Evolutionary conservation across 257 asterid species (phyloP).

Genomic region (Solanum pimpinellifolium): DNA sequence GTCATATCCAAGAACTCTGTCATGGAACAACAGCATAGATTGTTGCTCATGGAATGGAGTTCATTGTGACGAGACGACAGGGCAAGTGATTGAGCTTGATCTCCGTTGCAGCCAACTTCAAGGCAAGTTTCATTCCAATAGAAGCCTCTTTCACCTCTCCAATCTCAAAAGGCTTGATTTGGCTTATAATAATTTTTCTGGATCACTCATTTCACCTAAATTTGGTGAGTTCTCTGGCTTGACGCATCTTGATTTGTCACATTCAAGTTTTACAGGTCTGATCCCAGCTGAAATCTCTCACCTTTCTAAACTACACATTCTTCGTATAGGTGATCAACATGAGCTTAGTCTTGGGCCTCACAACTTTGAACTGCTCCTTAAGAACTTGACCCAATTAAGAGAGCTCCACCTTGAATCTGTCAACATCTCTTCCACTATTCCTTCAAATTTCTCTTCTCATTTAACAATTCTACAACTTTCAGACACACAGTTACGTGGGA

Average conservation of each 20-base stretch:
- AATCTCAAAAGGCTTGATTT: too few species aligned
- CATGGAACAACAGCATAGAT: too few species aligned
- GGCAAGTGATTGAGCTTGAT: too few species aligned
- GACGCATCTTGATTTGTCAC: conserved; percentile 9
- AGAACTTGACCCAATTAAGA: conserved; percentile 6
- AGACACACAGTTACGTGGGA: background rate
- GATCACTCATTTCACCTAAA: background rate
- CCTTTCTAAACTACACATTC: background rate
- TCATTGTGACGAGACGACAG: too few species aligned
- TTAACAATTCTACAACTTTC: background rate
- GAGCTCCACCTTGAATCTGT: background rate
- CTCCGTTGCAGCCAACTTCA: too few species aligned
- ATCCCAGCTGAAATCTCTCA: conserved; percentile 1
- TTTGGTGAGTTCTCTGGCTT: background rate
- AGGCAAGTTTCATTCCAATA: too few species aligned
- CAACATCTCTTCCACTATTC: conserved; percentile 1
- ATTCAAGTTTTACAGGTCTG: conserved; percentile 9
- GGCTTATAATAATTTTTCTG: too few species aligned
- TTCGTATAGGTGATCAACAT: fast-evolving
- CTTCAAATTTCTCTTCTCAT: conserved; percentile 2
- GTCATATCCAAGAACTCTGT: too few species aligned
- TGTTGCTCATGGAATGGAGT: too few species aligned
- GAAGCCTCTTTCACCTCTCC: too few species aligned
- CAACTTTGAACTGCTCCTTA: conserved; percentile 7
- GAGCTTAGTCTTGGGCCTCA: background rate